Base-by-base conservation (phyloP, 441 rosid species). In the Populus tomentosa region DNA sequence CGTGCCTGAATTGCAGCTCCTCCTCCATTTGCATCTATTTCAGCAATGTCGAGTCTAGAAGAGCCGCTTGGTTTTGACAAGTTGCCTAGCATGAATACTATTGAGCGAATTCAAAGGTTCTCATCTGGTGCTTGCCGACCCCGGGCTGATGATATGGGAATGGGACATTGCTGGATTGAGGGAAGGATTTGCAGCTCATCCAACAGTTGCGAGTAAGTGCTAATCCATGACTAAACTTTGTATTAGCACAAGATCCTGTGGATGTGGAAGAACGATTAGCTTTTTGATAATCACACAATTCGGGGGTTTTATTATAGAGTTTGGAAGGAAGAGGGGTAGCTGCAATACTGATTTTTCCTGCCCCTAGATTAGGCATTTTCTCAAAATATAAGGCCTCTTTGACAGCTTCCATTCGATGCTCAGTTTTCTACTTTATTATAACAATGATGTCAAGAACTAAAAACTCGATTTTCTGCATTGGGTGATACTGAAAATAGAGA, bases 31-130 rank as follows among this genome's bases (percentile, higher is more conserved):
- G 5, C 26, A 35, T 40, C 36, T 30, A 36, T 75, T 26, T 63
- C 79, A 80, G 81, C 85, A 77, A 95, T 95, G 99, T 95, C 99
- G 35, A 92, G 99, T 82, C 80, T 95, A 92, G 97, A 92, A 88
- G 96, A 95, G 87, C 95, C 96, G 1, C 90, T 93, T 26, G 91
- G 94, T 56, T 76, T 94, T 74, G 97, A 93, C 86, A 93, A 91
- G 92, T 83, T 95, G 80, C 95, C 95, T 23, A 95, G 92, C 87
- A 90, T 95, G 98, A 88, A 79, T 77, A 90, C 98, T 20, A 83
- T 88, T n/a, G 97, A 92, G 67, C 84, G 92, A 85, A 88, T 95
- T 72, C 94, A 91, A 82, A 89, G 94, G 84, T 92, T 88, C 85
- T 90, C 98, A 2, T 91, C 93, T 3, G 85, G 86, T 78, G 93